These are phyloP conservation scores for Meyerozyma athensensis DNA, from an alignment of 1,139 yeast species.

Conservation along the genomic window DNA sequence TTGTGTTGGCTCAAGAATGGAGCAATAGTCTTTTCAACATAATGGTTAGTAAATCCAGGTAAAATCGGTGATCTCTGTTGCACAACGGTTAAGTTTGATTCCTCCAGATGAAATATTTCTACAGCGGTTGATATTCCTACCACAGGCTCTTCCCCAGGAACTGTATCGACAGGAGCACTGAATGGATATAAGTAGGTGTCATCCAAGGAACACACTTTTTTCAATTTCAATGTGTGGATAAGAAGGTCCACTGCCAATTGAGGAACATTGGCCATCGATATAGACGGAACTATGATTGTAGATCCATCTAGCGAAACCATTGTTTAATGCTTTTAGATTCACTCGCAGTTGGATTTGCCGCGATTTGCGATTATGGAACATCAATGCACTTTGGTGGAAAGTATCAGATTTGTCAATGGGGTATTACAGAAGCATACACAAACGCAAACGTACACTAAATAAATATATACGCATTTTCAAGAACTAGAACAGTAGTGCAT, in stretches of 20 bases:
- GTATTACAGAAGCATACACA: neutral
- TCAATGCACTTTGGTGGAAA: neutral
- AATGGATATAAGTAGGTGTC: constrained; percentile 71
- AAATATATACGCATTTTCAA: too few species aligned
- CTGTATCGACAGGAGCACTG: constrained; percentile 69
- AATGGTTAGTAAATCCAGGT: constrained; percentile 53
- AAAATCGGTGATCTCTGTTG: constrained; percentile 86
- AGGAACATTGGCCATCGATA: constrained; percentile 86
- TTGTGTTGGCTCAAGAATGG: constrained; percentile 40
- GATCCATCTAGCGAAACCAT: constrained; percentile 10
- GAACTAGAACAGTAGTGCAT: too few species aligned
- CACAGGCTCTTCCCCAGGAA: constrained; percentile 10
- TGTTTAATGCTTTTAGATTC: too few species aligned
- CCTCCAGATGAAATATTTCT: constrained; percentile 49
- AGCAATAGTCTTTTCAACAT: constrained; percentile 48
- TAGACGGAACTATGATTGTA: constrained; percentile 63
- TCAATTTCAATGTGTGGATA: constrained; percentile 54
- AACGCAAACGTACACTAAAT: neutral
- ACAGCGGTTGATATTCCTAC: constrained; percentile 54
- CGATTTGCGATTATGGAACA: neutral
- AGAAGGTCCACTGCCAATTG: constrained; percentile 76
- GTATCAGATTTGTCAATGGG: neutral
- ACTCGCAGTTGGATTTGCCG: neutral
- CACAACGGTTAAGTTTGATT: constrained; percentile 46
- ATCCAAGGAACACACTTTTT: constrained; percentile 52